Evolutionary conservation across 257 asterid genomes (phyloP).

Genomic region (Solanum sitiens): DNA sequence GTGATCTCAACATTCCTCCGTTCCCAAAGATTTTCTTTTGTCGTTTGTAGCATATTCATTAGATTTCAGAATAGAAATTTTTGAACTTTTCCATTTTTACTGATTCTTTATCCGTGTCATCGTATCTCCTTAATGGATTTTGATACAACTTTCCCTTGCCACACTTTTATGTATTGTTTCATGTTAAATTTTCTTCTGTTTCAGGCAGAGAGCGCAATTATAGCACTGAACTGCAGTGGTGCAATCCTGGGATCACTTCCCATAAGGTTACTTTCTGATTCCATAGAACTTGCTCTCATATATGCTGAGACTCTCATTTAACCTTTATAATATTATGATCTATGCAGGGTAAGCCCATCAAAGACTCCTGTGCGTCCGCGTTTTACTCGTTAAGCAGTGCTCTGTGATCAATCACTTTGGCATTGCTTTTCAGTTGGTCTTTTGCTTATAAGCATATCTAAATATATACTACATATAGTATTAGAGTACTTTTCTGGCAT

Average conservation of each 20-base stretch:
- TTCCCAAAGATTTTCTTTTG: not conserved
- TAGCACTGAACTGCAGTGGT: constrained; percentile 96
- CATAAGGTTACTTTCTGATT: constrained; percentile 47
- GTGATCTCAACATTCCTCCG: not conserved
- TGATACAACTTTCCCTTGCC: not conserved
- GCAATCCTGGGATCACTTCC: constrained; percentile 89
- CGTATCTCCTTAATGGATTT: not conserved
- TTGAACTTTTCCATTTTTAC: not conserved
- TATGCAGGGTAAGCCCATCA: constrained; percentile 68
- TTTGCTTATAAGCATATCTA: constrained; percentile 23
- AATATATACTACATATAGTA: constrained; percentile 32
- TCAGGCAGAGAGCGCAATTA: constrained; percentile 97
- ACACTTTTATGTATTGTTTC: not conserved
- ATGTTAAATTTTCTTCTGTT: not conserved
- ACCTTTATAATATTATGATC: not conserved
- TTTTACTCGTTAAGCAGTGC: constrained; percentile 27
- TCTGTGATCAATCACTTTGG: constrained; percentile 24
- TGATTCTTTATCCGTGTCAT: not conserved
- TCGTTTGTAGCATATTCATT: not conserved
- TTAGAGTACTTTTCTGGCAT: constrained; percentile 24
- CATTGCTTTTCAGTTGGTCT: constrained; percentile 12
- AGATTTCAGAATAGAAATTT: not conserved
- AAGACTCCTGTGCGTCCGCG: constrained; percentile 64
- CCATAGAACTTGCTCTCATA: not conserved
- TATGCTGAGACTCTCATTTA: not conserved